Evolutionary conservation across 2,329 filamentous ascomycete species (phyloP), one percentile per base, ranked within the genome.

Genomic region (Fusarium sambucinum): DNA sequence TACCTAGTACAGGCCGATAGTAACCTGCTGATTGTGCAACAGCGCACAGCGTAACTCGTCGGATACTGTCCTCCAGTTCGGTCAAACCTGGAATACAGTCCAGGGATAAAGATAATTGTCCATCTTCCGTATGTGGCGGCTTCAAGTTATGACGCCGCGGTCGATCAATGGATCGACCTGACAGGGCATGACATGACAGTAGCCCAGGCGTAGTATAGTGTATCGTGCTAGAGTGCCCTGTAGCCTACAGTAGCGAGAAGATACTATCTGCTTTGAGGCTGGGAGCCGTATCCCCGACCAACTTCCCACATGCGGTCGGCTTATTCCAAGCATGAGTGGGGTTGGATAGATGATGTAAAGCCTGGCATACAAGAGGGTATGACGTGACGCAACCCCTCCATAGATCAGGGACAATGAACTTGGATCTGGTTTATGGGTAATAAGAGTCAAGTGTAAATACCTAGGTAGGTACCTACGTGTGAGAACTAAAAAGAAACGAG

Each of bases 331-430:
- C 23, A 41, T 33, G 33, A 40, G 29, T 29, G 29, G 33, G 35
- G 56, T 52, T 63, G 35, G 38, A 27, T 50, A 52, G 27, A 69
- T 68, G 66, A 68, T 68, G 66, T 61, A 68, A 68, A 68, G 51
- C 23, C 25, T 53, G 50, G 38, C 32, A 40, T n/a, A 42, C 52
- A 45, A 56, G 25, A 55, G 41, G 45, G 30, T 63, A 69, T 69
- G 66, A 69, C 66, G 66, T 69, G 57, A 21, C 50, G 41, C 41
- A 42, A 27, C 25, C 45, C 48, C 56, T 48, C 52, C 40, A 54
- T 37, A 12, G 51, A 25, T 10, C 12, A 25, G 6, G 23, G 45
- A 17, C 30, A 17, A 55, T 19, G 8, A 19, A 48, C 29, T 37
- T 37, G 37, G 27, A 33, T 54, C 37, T 27, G 27, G 6, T 27